A percentile compares a stretch with the other conserved stretches of the same genome.
phyloP scores from a whole-genome alignment of 345 rosid species.

The Euphorbia pulcherrima region DNA sequence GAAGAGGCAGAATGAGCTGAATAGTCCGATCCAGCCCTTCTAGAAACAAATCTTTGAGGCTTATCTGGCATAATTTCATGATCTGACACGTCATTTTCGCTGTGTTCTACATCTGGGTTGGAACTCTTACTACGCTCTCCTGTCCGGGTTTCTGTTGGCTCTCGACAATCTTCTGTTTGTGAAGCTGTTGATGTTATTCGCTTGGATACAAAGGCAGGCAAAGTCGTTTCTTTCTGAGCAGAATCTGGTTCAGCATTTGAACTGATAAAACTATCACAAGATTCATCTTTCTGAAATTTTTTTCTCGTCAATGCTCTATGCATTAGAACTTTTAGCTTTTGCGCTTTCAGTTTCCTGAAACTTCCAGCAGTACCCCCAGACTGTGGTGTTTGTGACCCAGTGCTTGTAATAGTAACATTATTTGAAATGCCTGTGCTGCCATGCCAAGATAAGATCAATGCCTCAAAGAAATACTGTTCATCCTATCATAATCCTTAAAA shows the following conservation, averaged over 20 bases:
- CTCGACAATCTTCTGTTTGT: constrained; percentile 8
- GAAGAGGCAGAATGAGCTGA: constrained; percentile 37
- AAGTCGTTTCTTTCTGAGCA: constrained; percentile 27
- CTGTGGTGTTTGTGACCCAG: constrained; percentile 15
- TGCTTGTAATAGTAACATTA: neutral
- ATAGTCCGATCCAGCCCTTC: constrained; percentile 22
- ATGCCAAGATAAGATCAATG: neutral
- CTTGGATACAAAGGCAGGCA: constrained; percentile 15
- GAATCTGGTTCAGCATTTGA: constrained; percentile 21
- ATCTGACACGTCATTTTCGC: neutral
- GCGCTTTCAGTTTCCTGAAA: constrained; percentile 59
- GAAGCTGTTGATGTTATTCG: constrained; percentile 16
- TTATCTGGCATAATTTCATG: constrained; percentile 1
- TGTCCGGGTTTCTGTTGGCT: constrained; percentile 8
- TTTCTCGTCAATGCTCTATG: constrained; percentile 40
- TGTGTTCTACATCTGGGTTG: neutral
- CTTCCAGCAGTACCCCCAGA: constrained; percentile 22
- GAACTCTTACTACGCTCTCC: constrained; percentile 7
- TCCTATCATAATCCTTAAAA: neutral
- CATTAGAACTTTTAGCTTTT: constrained; percentile 55
- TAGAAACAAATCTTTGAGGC: constrained; percentile 20
- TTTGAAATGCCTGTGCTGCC: neutral
- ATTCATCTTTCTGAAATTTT: constrained; percentile 8
- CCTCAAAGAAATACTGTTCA: neutral
- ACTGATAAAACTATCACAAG: neutral